phyloP scores from a whole-genome alignment of 2,329 filamentous ascomycete species.

The Paradendryphiella salina region DNA sequence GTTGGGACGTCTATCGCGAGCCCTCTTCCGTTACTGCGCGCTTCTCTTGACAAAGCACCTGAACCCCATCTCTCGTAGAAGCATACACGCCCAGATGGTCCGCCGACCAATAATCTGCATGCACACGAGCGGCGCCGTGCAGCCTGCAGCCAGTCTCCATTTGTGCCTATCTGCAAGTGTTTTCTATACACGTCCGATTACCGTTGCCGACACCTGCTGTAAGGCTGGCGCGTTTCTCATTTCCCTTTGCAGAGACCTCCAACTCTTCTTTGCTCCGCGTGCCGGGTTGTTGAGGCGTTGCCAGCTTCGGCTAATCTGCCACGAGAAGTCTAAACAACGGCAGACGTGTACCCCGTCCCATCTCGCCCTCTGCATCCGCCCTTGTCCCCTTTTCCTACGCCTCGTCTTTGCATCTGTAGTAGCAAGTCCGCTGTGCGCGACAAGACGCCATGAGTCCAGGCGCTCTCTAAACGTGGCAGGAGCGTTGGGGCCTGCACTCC shows the following conservation, averaged over 20 bases:
- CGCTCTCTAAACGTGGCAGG: slow-evolving; percentile 12
- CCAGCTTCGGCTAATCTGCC: slow-evolving; percentile 23
- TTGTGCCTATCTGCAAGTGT: slow-evolving; percentile 1
- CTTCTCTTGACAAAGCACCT: slow-evolving; percentile 18
- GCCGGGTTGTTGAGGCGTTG: slow-evolving; percentile 22
- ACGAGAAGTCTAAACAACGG: slow-evolving; percentile 5
- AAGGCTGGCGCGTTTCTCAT: slow-evolving; percentile 7
- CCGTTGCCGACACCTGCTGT: neutral
- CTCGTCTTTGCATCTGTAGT: neutral
- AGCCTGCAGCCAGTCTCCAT: slow-evolving; percentile 12
- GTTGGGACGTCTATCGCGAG: slow-evolving; percentile 15
- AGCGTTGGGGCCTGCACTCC: slow-evolving; percentile 14
- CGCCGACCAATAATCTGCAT: slow-evolving; percentile 17
- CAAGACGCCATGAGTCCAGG: slow-evolving; percentile 9
- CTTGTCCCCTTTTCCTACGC: neutral
- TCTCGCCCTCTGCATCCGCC: neutral
- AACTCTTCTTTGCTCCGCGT: slow-evolving; percentile 17
- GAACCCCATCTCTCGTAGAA: slow-evolving; percentile 21
- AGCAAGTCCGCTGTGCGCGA: slow-evolving; percentile 1
- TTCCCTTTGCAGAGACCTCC: slow-evolving; percentile 8
- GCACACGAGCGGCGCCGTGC: slow-evolving; percentile 14
- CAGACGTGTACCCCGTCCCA: neutral
- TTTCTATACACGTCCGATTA: neutral
- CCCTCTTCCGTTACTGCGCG: slow-evolving; percentile 10
- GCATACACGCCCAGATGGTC: slow-evolving; percentile 17